Conservation (phyloP, 352 stramenopile genomes). For the Phytopythium boreale region DNA sequence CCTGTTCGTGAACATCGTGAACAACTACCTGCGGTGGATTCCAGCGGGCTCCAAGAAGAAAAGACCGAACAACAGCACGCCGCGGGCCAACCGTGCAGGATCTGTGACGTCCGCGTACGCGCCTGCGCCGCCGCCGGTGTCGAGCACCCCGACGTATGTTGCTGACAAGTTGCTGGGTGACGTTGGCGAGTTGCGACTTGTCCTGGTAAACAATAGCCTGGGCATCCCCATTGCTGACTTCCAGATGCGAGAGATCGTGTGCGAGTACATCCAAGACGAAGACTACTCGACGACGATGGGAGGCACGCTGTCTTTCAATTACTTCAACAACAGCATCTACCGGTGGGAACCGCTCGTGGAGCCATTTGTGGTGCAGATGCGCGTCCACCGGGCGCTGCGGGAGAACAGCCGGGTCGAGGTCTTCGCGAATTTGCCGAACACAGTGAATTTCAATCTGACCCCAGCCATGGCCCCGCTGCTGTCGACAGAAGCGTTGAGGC, state of each 20-base stretch:
- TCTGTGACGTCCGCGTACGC: constrained; percentile 6
- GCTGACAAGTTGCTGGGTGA: constrained; percentile 83
- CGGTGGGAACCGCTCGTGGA: constrained; percentile 86
- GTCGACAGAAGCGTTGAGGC: constrained; percentile 72
- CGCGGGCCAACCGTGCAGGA: constrained; percentile 2
- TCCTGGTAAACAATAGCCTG: constrained; percentile 88
- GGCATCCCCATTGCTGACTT: constrained; percentile 87
- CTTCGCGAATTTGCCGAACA: constrained; percentile 80
- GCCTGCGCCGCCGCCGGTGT: background rate
- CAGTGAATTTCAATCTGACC: constrained; percentile 87
- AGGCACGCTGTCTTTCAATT: constrained; percentile 80
- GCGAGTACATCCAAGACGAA: constrained; percentile 85
- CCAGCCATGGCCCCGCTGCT: constrained; percentile 83
- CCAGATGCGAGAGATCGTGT: constrained; percentile 84
- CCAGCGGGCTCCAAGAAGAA: constrained; percentile 9
- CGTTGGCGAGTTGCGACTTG: constrained; percentile 78
- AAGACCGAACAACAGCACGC: constrained; percentile 2
- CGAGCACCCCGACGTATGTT: constrained; percentile 28
- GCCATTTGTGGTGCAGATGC: constrained; percentile 78
- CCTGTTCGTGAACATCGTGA: constrained; percentile 80
- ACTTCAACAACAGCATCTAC: constrained; percentile 92
- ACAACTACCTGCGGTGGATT: constrained; percentile 80
- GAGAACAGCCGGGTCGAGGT: constrained; percentile 75
- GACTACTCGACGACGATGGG: constrained; percentile 79
- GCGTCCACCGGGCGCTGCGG: constrained; percentile 62